Evolutionary conservation across 2,329 filamentous ascomycete species (phyloP).

Genomic region (Kalmusia sp.): DNA sequence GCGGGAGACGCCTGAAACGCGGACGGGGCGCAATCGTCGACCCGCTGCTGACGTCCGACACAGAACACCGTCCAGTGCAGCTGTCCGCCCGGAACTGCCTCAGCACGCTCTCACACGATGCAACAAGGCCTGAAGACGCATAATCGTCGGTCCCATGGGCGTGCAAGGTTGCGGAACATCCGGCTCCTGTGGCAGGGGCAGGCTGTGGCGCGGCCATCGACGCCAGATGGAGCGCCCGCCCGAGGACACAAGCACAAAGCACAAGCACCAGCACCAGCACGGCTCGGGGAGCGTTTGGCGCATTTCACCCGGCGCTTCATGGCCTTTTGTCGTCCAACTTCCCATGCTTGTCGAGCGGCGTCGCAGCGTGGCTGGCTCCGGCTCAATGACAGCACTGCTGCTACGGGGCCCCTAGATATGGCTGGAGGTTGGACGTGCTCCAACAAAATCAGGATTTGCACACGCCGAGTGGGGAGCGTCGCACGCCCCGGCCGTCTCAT

Average conservation of each 20-base stretch:
- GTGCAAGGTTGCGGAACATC: conserved; percentile 1
- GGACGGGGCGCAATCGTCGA: conserved; percentile 1
- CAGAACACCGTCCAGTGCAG: background rate
- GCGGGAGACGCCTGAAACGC: conserved; percentile 1
- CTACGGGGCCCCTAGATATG: background rate
- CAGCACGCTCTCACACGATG: background rate
- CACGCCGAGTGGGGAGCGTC: conserved; percentile 5
- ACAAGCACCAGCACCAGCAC: too few relatives aligned
- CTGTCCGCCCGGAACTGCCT: background rate
- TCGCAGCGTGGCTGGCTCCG: background rate
- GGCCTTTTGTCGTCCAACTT: background rate
- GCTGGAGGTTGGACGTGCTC: background rate
- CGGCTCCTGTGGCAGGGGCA: conserved; percentile 3
- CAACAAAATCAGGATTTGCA: conserved; percentile 9
- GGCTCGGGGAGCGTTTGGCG: too few relatives aligned
- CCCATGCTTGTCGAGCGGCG: background rate
- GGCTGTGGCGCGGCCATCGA: background rate
- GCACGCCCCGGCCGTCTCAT: conserved; percentile 6
- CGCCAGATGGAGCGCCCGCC: too few relatives aligned
- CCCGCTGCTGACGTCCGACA: conserved; percentile 8
- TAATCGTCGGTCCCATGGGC: background rate
- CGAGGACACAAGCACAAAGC: too few relatives aligned
- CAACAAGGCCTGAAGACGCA: background rate
- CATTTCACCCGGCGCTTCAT: conserved; percentile 1
- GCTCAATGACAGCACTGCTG: background rate